phyloP scores from a whole-genome alignment of 805 yeast genomes.

The Clavispora asparagi region DNA sequence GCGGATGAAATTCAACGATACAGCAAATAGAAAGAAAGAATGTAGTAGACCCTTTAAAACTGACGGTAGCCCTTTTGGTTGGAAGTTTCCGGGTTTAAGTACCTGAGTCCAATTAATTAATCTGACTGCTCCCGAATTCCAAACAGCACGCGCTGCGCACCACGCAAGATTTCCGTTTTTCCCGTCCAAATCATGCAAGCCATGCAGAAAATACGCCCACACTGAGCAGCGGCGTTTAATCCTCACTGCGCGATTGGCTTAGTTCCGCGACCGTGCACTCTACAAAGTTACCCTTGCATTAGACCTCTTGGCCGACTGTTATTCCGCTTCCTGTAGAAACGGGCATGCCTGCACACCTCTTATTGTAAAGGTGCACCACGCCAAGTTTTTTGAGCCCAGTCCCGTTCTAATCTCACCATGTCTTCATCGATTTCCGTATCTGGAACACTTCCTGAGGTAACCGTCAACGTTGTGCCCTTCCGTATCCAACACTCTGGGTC shows the following conservation, averaged over 20 bases:
- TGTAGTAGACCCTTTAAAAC: neutral
- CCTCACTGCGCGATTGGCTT: neutral
- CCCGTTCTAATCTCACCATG: neutral
- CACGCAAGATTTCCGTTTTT: neutral
- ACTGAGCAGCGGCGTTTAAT: neutral
- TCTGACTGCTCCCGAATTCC: neutral
- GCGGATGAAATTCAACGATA: neutral
- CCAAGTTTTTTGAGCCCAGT: neutral
- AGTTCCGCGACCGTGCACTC: neutral
- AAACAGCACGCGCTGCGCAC: neutral
- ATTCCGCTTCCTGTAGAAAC: neutral
- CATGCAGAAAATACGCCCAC: neutral
- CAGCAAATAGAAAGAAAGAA: neutral
- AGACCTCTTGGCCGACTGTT: neutral
- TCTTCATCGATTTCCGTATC: slow-evolving; percentile 1
- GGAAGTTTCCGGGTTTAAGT: neutral
- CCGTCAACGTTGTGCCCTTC: slow-evolving; percentile 10
- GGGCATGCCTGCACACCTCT: neutral
- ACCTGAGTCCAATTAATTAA: neutral
- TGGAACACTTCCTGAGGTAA: slow-evolving; percentile 4
- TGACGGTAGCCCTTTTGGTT: too few species aligned
- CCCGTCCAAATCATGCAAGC: neutral
- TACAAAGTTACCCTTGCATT: neutral
- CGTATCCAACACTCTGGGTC: slow-evolving; percentile 11
- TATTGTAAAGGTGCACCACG: neutral